phyloP scores from a whole-genome alignment of 768 basidiomycete genomes.

The Amanita muscaria region DNA sequence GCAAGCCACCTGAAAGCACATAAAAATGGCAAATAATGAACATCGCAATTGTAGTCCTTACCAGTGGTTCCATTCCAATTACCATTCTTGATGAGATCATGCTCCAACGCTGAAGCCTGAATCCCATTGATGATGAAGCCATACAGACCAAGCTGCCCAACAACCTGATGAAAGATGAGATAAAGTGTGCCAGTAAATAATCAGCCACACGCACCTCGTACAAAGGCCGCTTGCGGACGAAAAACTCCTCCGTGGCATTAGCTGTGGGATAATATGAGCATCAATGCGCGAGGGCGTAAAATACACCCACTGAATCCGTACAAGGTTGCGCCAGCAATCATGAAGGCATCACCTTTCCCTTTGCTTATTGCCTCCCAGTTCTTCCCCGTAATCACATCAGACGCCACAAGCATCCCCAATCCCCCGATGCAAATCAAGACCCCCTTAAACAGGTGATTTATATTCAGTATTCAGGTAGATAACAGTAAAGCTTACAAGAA shows the following conservation, averaged over 20 bases:
- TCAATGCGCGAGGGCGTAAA: neutral
- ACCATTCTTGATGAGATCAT: conserved; percentile 50
- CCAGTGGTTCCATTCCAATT: conserved; percentile 69
- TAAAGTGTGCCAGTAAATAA: neutral
- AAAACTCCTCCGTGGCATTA: conserved; percentile 84
- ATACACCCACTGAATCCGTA: conserved; percentile 71
- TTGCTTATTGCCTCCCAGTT: conserved; percentile 55
- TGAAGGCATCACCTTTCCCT: conserved; percentile 78
- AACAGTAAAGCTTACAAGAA: conserved; percentile 40
- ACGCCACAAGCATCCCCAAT: conserved; percentile 70
- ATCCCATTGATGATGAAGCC: conserved; percentile 73
- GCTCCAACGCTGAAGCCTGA: conserved; percentile 71
- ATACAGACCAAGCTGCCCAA: conserved; percentile 83
- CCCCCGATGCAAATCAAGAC: conserved; percentile 66
- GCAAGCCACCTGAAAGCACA: conserved; percentile 29
- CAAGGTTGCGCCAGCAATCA: conserved; percentile 78
- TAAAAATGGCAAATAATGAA: conserved; percentile 2
- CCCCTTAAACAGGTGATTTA: conserved; percentile 35
- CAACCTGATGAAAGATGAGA: conserved; percentile 36
- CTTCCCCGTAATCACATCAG: conserved; percentile 73
- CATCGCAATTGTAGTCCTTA: conserved; percentile 23
- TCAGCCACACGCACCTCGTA: conserved; percentile 46
- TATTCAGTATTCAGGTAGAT: neutral
- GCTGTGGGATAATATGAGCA: conserved; percentile 32
- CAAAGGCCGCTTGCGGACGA: conserved; percentile 69